Evolutionary conservation across 2,329 filamentous ascomycete genomes (phyloP), one percentile per base, ranked within the genome.

Genomic region (Lasiodiplodia citricola): DNA sequence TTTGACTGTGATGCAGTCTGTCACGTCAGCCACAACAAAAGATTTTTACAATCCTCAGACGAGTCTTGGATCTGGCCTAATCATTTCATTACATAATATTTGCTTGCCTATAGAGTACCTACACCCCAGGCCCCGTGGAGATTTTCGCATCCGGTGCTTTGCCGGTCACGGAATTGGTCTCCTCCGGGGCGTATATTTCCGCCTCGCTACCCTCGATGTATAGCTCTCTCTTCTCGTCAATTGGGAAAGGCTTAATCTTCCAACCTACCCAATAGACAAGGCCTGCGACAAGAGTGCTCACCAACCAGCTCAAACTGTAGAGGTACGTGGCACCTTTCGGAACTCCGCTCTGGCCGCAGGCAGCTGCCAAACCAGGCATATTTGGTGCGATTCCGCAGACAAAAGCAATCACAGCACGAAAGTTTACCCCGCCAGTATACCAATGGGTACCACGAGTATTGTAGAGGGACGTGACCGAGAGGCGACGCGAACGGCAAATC

Each of bases 371-470:
- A 2, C 73, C 73, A 2, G 74, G 73, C 11, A 75, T 70, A 10
- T 73, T 73, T 8, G 74, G 74, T 21, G 71, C 58, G 28, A 72
- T 74, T 38, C 74, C 73, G 11, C 75, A 72, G 47, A 74, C 67
- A 25, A 75, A 72, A 4, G 74, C 74, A 16, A 71, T 69, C n/a
- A 75, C 71, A 21, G 71, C 71, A 25, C 74, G 73, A 71, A 73
- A 73, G 56, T 75, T 75, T 47, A 67, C 74, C 1, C 72, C 74
- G 35, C 70, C 66, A 2, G 70, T 72, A 70, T 75, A 75, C 41
- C 74, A 70, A 64, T 75, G 75, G 51, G 74, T 74, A 67, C 74
- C 74, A 44, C 74, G 72, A 63, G 73, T 73, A 65, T 73, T 68
- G 70, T 75, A 75, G 70, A 76, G 72, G 18, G 73, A 73, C 0